Evolutionary conservation across 2,329 filamentous ascomycete genomes (phyloP).

Genomic region (Ceratocystis variospora): DNA sequence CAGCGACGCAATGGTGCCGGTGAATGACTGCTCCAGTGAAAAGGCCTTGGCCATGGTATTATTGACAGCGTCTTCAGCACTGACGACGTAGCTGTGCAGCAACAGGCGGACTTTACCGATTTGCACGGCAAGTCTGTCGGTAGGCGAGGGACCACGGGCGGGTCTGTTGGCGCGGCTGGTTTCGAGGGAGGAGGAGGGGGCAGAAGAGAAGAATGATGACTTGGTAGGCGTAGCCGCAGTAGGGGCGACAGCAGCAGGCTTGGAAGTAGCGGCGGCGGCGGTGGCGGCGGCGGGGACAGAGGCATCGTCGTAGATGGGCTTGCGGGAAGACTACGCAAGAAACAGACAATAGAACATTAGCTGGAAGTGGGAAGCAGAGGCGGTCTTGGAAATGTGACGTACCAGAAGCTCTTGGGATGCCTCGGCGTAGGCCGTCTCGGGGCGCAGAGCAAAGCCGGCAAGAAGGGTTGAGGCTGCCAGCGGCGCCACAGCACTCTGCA

Average conservation of each 20-base stretch:
- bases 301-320: conserved; percentile 68
- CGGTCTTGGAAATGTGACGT: background rate
- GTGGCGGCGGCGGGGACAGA: conserved; percentile 20
- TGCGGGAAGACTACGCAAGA: conserved; percentile 27
- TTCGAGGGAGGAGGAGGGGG: conserved; percentile 21
- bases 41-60: conserved; percentile 65
- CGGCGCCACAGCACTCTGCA: conserved; percentile 39
- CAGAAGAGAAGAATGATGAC: conserved; percentile 23
- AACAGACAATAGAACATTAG: background rate
- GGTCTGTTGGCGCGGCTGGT: conserved; percentile 25
- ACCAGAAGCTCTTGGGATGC: conserved; percentile 26
- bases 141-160: conserved; percentile 54
- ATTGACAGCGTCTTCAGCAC: conserved; percentile 74
- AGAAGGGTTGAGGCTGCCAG: conserved; percentile 40
- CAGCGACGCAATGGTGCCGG: conserved; percentile 73
- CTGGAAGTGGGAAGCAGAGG: background rate
- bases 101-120: conserved; percentile 69
- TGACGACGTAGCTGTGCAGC: conserved; percentile 60
- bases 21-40: conserved; percentile 76
- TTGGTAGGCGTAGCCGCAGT: conserved; percentile 25
- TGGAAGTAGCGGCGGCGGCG: background rate
- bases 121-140: conserved; percentile 73
- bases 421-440: conserved; percentile 39
- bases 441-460: conserved; percentile 35
- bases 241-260: conserved; percentile 21